Conservation (phyloP, 805 yeast genomes). For the Ogataea neopini region DNA sequence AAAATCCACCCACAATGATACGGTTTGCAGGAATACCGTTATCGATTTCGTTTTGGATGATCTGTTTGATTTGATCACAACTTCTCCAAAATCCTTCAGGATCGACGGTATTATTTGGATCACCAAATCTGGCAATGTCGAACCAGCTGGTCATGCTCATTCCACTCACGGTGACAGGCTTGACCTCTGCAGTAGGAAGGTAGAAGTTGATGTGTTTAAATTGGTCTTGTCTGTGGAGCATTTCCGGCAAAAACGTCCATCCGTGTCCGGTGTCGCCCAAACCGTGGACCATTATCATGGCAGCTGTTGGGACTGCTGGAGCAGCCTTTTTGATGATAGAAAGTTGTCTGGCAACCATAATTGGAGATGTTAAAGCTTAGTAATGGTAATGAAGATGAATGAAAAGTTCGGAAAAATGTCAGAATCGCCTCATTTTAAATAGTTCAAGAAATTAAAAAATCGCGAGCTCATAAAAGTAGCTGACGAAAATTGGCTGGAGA, state of each 20-base stretch:
- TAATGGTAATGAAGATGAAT: not conserved
- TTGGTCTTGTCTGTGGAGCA: constrained; percentile 45
- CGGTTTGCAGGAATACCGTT: constrained; percentile 58
- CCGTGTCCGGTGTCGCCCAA: constrained; percentile 90
- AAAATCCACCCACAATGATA: constrained; percentile 91
- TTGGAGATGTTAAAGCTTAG: not conserved
- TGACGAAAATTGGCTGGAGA: too few species aligned
- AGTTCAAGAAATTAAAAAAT: too few species aligned
- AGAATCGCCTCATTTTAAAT: not conserved
- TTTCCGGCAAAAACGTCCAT: constrained; percentile 79
- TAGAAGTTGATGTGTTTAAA: constrained; percentile 65
- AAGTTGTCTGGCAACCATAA: constrained; percentile 5
- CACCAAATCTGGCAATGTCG: constrained; percentile 62
- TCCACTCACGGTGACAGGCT: constrained; percentile 66
- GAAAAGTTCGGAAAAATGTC: not conserved
- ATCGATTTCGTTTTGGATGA: constrained; percentile 55
- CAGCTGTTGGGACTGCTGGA: constrained; percentile 50
- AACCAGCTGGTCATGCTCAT: constrained; percentile 89
- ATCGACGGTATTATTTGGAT: constrained; percentile 49
- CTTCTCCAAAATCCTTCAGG: constrained; percentile 53
- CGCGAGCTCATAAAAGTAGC: too few species aligned
- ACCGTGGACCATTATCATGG: constrained; percentile 83
- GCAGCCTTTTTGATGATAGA: constrained; percentile 43
- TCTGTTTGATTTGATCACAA: constrained; percentile 44
- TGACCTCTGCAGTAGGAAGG: constrained; percentile 87